These are phyloP conservation scores for Plantago major DNA, from an alignment of 257 asterid genomes.

Conservation along the genomic window DNA sequence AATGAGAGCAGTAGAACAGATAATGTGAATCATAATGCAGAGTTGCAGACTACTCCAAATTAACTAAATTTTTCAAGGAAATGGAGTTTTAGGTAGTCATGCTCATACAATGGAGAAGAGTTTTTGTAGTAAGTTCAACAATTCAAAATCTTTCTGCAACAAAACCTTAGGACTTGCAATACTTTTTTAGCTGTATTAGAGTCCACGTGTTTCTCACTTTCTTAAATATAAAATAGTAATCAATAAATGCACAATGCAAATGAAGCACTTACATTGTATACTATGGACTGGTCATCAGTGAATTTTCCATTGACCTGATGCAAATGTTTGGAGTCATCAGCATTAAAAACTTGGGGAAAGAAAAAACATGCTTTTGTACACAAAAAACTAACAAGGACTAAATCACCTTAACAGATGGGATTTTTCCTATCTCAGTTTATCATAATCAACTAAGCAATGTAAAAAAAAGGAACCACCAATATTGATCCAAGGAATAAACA, in stretches of 20 bases:
- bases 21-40: constrained; percentile 5
- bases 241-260: neutral
- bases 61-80: too few species aligned
- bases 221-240: neutral
- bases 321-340: constrained; percentile 8
- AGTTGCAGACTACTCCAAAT: neutral
- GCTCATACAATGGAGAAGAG: neutral
- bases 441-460: too few species aligned
- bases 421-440: too few species aligned
- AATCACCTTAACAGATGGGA: too few species aligned
- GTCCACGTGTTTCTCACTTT: neutral
- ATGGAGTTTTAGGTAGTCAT: neutral
- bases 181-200: neutral
- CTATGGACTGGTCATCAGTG: constrained; percentile 65
- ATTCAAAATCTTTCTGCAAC: constrained; percentile 1
- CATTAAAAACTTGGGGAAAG: too few species aligned
- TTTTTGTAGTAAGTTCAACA: neutral
- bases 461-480: too few species aligned
- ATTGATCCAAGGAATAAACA: too few species aligned
- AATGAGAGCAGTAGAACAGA: constrained; percentile 21
- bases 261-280: constrained; percentile 65
- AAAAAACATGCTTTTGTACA: too few species aligned
- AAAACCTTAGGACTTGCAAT: constrained; percentile 7
- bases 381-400: too few species aligned
- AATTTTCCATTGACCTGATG: constrained; percentile 91